A percentile compares a stretch with the other conserved stretches of the same genome.
phyloP scores from a whole-genome alignment of 2,329 filamentous ascomycete genomes.

The Ploettnerulaceae sp. region DNA sequence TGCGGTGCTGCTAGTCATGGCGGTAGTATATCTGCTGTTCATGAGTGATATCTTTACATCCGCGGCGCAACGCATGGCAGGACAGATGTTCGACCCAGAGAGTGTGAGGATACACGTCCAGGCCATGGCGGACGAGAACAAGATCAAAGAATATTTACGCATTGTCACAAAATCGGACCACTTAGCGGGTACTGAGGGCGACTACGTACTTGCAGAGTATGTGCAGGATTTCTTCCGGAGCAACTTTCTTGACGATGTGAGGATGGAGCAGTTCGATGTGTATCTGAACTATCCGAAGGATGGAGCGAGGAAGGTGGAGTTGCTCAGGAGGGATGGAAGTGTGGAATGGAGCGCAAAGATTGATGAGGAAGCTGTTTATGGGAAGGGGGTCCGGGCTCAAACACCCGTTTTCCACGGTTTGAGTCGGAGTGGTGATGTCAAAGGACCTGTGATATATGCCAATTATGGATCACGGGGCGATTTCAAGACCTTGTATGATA shows the following conservation, averaged over 20 bases:
- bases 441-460: constrained; percentile 81
- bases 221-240: constrained; percentile 71
- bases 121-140: constrained; percentile 62
- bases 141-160: constrained; percentile 66
- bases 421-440: constrained; percentile 78
- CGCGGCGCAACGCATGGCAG: constrained; percentile 57
- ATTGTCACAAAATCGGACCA: constrained; percentile 83
- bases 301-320: constrained; percentile 73
- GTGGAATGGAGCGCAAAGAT: constrained; percentile 73
- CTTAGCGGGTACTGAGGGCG: constrained; percentile 89
- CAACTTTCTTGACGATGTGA: constrained; percentile 69
- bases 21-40: constrained; percentile 79
- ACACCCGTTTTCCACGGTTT: constrained; percentile 85
- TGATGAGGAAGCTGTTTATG: constrained; percentile 72
- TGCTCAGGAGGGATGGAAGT: constrained; percentile 63
- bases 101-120: constrained; percentile 73
- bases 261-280: constrained; percentile 74
- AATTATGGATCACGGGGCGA: constrained; percentile 87
- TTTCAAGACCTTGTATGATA: constrained; percentile 66
- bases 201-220: constrained; percentile 80
- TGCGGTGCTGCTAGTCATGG: constrained; percentile 69
- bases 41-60: constrained; percentile 75
- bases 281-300: constrained; percentile 87
- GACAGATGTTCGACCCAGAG: constrained; percentile 77
- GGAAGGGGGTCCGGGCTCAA: constrained; percentile 58